Evolutionary conservation across 2,329 filamentous ascomycete species (phyloP).

Genomic region (Aspergillus pseudoglaucus): DNA sequence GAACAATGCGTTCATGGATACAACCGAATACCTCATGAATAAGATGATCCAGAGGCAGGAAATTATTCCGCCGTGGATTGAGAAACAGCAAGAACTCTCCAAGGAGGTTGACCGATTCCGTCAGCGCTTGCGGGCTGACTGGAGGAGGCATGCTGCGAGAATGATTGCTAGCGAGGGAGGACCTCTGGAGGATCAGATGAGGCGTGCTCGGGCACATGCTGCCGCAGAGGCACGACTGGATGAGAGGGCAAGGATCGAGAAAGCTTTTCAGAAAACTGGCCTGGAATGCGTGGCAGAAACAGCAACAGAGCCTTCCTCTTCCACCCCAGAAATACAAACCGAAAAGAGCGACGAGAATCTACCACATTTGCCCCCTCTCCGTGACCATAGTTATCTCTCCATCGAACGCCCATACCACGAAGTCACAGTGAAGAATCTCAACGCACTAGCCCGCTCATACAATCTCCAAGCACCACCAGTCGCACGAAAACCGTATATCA

Average conservation of each 20-base stretch:
- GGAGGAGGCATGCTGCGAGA: conserved; percentile 74
- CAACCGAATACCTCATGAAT: conserved; percentile 97
- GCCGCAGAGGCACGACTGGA: conserved; percentile 56
- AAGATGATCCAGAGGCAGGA: conserved; percentile 97
- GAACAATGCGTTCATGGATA: conserved; percentile 85
- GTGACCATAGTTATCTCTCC: conserved; percentile 69
- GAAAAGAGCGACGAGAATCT: conserved; percentile 13
- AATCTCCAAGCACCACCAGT: conserved; percentile 90
- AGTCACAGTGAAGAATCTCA: conserved; percentile 70
- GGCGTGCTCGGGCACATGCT: conserved; percentile 65
- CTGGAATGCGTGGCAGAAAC: conserved; percentile 1
- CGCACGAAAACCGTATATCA: conserved; percentile 89
- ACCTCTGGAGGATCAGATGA: conserved; percentile 64
- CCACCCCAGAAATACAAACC: background rate
- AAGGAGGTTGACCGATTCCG: conserved; percentile 66
- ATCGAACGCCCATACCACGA: conserved; percentile 69
- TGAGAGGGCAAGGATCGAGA: conserved; percentile 18
- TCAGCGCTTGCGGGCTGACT: conserved; percentile 67
- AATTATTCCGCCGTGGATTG: conserved; percentile 95
- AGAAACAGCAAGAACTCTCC: conserved; percentile 89
- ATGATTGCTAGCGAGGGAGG: conserved; percentile 74
- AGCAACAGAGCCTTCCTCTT: background rate
- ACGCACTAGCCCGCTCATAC: conserved; percentile 75
- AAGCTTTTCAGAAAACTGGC: conserved; percentile 15
- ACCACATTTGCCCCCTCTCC: conserved; percentile 57